Evolutionary conservation across 192 early-diverging fungal species (phyloP).

Genomic region (Podila verticillata): DNA sequence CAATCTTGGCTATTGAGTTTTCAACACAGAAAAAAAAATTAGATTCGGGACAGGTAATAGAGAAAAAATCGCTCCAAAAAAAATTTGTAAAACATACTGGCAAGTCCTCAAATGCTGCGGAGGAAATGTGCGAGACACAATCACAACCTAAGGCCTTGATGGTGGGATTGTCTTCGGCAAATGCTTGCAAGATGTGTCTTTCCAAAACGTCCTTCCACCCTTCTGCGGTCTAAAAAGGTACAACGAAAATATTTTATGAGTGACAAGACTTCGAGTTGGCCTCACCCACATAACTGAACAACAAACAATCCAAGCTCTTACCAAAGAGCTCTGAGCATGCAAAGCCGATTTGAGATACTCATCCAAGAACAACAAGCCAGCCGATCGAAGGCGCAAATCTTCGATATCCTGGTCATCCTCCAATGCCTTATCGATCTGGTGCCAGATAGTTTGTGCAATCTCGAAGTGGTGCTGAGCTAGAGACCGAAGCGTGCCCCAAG

Average conservation of each 20-base stretch:
- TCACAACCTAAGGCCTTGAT: constrained; percentile 60
- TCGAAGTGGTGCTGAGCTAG: constrained; percentile 51
- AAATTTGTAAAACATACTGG: constrained; percentile 36
- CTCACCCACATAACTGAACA: not conserved
- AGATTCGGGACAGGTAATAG: not conserved
- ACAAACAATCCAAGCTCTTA: not conserved
- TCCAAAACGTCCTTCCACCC: constrained; percentile 59
- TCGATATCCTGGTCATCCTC: constrained; percentile 7
- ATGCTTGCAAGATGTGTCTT: constrained; percentile 54
- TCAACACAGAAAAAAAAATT: not conserved
- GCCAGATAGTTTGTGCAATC: constrained; percentile 31
- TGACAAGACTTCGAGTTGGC: not conserved
- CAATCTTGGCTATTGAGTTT: constrained; percentile 34
- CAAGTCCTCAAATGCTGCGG: constrained; percentile 50
- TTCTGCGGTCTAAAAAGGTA: constrained; percentile 3
- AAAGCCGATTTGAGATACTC: constrained; percentile 50
- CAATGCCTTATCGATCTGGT: constrained; percentile 31
- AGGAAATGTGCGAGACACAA: constrained; percentile 55
- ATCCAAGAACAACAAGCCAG: constrained; percentile 53
- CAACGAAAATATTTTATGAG: not conserved
- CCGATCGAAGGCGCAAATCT: constrained; percentile 51
- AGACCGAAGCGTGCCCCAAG: constrained; percentile 53
- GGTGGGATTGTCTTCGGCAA: constrained; percentile 35
- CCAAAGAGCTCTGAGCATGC: constrained; percentile 2
- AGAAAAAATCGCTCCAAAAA: not conserved